Conservation (phyloP, 2,329 filamentous ascomycete species). For the Pseudopyricularia javanii region DNA sequence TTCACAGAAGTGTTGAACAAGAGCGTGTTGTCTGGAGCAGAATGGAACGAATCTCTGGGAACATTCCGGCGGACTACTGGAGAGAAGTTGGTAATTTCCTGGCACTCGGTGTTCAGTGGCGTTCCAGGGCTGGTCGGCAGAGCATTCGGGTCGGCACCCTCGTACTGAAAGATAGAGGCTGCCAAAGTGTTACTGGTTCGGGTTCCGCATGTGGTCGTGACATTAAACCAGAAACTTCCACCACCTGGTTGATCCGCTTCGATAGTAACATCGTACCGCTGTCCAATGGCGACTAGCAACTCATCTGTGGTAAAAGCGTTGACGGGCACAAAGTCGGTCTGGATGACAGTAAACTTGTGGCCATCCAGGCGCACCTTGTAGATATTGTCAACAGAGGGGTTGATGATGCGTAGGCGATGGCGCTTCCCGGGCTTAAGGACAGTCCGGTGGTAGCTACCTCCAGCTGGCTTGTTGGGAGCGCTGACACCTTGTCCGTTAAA, state of each 20-base stretch:
- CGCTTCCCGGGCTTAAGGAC: constrained; percentile 26
- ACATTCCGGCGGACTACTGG: constrained; percentile 10
- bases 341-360: constrained; percentile 35
- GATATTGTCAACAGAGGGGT: constrained; percentile 33
- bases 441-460: constrained; percentile 16
- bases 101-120: constrained; percentile 7
- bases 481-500: constrained; percentile 28
- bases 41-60: constrained; percentile 6
- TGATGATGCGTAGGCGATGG: constrained; percentile 33
- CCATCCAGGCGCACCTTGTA: constrained; percentile 34
- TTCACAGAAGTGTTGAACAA: constrained; percentile 7
- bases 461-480: constrained; percentile 12
- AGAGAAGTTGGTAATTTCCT: constrained; percentile 7
- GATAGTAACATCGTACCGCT: constrained; percentile 34
- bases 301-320: constrained; percentile 32
- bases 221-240: constrained; percentile 14
- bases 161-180: constrained; percentile 26
- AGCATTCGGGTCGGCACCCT: constrained; percentile 14
- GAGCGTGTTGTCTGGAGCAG: constrained; percentile 6
- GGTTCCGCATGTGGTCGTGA: constrained; percentile 12
- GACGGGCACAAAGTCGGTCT: constrained; percentile 37
- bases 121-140: constrained; percentile 18
- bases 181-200: constrained; percentile 12
- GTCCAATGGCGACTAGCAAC: constrained; percentile 37
- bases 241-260: constrained; percentile 17